phyloP scores from a whole-genome alignment of 106 monocot species.

The Acorus calamus region DNA sequence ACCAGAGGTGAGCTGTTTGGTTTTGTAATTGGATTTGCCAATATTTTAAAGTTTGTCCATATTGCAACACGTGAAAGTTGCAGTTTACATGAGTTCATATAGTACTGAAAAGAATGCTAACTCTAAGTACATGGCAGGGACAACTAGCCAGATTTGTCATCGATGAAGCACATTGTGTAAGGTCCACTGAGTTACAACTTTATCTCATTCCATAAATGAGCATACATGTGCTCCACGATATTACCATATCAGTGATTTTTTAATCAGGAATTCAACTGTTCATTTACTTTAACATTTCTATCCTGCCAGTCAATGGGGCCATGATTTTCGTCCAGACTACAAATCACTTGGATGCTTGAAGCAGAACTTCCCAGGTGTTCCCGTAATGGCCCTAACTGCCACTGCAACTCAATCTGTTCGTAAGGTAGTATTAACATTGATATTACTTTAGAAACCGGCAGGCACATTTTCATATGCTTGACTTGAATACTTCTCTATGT shows the following conservation, averaged over 20 bases:
- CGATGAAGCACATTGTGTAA: constrained; percentile 97
- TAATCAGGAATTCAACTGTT: neutral
- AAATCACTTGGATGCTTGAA: constrained; percentile 74
- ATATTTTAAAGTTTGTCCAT: too few species aligned
- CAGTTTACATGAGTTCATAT: neutral
- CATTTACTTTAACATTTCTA: constrained; percentile 1
- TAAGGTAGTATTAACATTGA: constrained; percentile 32
- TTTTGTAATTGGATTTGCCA: neutral
- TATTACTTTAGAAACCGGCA: neutral
- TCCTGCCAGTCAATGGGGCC: constrained; percentile 79
- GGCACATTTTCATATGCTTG: neutral
- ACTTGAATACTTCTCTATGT: constrained; percentile 6
- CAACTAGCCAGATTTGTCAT: constrained; percentile 86
- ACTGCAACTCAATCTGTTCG: constrained; percentile 77
- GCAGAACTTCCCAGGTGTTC: constrained; percentile 63
- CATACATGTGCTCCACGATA: neutral
- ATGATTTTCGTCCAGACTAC: constrained; percentile 97
- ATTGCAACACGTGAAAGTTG: neutral
- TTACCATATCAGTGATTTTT: neutral
- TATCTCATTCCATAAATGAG: neutral
- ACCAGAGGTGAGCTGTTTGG: constrained; percentile 52
- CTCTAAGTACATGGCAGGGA: constrained; percentile 34
- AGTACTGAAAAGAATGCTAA: constrained; percentile 7
- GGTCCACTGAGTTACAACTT: constrained; percentile 23
- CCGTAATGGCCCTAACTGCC: constrained; percentile 91